Evolutionary conservation across 2,329 filamentous ascomycete species (phyloP).

Genomic region (Trichoderma sp.): DNA sequence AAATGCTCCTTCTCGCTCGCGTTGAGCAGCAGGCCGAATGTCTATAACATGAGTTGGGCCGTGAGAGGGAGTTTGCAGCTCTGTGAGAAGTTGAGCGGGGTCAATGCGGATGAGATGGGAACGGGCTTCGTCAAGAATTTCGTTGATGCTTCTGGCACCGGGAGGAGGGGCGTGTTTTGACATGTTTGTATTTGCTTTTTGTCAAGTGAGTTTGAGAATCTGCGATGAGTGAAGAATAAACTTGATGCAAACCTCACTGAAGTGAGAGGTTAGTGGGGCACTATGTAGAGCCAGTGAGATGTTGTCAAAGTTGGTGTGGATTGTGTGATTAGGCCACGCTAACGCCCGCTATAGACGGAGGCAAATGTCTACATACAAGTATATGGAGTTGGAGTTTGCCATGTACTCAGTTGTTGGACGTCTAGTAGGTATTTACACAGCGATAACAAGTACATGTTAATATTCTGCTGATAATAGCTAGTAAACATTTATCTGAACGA

Average conservation of each 20-base stretch:
- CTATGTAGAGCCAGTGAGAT: not conserved
- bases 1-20: constrained; percentile 21
- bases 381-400: too few relatives aligned
- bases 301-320: not conserved
- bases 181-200: constrained; percentile 6
- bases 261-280: not conserved
- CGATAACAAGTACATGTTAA: not conserved
- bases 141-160: constrained; percentile 25
- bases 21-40: constrained; percentile 26
- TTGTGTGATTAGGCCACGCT: not conserved
- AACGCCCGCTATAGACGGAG: not conserved
- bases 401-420: too few relatives aligned
- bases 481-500: not conserved
- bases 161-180: constrained; percentile 24
- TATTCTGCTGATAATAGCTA: not conserved
- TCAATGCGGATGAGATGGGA: constrained; percentile 19
- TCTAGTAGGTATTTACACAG: too few relatives aligned
- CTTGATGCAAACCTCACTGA: not conserved
- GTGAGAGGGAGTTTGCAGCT: constrained; percentile 19
- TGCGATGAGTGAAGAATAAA: not conserved
- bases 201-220: not conserved
- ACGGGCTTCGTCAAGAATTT: constrained; percentile 26
- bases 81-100: constrained; percentile 22
- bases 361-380: not conserved
- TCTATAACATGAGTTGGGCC: constrained; percentile 24